These are phyloP conservation scores for Hypoxylon fuscum DNA, from an alignment of 495 filamentous ascomycete genomes.

Conservation along the genomic window DNA sequence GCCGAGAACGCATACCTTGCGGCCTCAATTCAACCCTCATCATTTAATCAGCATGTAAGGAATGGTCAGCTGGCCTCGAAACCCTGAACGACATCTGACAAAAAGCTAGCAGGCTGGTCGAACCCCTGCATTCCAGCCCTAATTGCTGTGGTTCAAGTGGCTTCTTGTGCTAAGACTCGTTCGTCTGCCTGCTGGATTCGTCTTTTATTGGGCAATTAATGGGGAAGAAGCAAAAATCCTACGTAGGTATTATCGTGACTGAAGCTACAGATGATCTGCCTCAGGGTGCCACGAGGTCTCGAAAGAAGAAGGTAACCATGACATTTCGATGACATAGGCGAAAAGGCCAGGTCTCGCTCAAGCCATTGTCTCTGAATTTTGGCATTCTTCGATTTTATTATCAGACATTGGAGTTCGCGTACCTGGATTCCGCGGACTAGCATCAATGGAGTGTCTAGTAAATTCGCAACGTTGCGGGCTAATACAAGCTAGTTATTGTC, in stretches of 20 bases:
- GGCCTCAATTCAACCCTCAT: constrained; percentile 22
- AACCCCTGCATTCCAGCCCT: constrained; percentile 42
- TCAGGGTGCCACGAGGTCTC: constrained; percentile 20
- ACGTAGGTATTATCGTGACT: constrained; percentile 21
- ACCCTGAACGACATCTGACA: constrained; percentile 38
- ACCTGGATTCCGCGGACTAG: constrained; percentile 15
- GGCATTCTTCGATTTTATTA: not conserved
- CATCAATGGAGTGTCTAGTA: constrained; percentile 23
- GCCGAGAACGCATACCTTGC: constrained; percentile 29
- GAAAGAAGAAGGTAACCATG: constrained; percentile 17
- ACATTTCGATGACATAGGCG: not conserved
- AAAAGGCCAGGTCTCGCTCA: constrained; percentile 1
- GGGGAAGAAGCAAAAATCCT: constrained; percentile 21
- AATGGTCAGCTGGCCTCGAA: constrained; percentile 37
- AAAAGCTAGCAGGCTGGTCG: constrained; percentile 36
- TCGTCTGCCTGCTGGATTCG: constrained; percentile 22
- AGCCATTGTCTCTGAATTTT: not conserved
- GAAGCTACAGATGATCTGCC: constrained; percentile 28
- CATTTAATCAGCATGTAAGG: constrained; percentile 38
- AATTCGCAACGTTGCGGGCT: constrained; percentile 23
- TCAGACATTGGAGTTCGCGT: constrained; percentile 24
- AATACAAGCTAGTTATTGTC: constrained; percentile 7
- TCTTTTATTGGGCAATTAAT: constrained; percentile 29
- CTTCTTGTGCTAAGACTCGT: constrained; percentile 25
- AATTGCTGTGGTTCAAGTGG: constrained; percentile 28